phyloP scores from a whole-genome alignment of 805 yeast genomes.

The Hanseniaspora vineae region DNA sequence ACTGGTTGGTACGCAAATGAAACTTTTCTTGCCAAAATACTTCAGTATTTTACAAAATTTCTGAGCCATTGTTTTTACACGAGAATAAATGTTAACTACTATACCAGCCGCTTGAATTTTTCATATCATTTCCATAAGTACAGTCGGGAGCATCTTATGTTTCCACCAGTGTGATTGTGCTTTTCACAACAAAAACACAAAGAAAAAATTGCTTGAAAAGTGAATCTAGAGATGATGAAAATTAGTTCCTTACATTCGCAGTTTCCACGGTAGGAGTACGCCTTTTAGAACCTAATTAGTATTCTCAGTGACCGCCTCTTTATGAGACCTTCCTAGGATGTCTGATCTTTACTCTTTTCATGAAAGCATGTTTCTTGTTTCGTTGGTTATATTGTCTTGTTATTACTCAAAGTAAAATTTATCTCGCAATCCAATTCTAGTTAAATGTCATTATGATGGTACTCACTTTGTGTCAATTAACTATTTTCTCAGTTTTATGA shows the following conservation, averaged over 20 bases:
- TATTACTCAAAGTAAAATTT: background rate
- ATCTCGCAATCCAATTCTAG: too few species aligned
- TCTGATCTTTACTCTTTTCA: conserved; percentile 39
- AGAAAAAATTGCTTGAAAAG: background rate
- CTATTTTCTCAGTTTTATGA: too few species aligned
- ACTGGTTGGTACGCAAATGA: conserved; percentile 10
- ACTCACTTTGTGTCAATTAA: too few species aligned
- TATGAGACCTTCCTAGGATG: conserved; percentile 79
- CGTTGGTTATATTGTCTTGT: background rate
- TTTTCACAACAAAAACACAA: background rate
- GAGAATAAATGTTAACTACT: too few species aligned
- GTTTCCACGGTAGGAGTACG: conserved; percentile 90
- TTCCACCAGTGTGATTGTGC: background rate
- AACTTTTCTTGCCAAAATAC: conserved; percentile 84
- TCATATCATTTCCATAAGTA: background rate
- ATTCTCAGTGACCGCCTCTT: conserved; percentile 71
- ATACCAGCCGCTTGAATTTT: background rate
- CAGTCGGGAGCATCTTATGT: background rate
- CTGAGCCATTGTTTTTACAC: conserved; percentile 19
- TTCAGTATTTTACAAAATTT: conserved; percentile 13
- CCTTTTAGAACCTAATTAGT: conserved; percentile 60
- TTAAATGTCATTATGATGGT: too few species aligned
- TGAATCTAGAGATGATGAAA: conserved; percentile 48
- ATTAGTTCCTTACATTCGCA: conserved; percentile 73
- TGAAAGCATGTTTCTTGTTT: conserved; percentile 1